phyloP scores from a whole-genome alignment of 2,329 filamentous ascomycete species.

The Cladophialophora immunda region DNA sequence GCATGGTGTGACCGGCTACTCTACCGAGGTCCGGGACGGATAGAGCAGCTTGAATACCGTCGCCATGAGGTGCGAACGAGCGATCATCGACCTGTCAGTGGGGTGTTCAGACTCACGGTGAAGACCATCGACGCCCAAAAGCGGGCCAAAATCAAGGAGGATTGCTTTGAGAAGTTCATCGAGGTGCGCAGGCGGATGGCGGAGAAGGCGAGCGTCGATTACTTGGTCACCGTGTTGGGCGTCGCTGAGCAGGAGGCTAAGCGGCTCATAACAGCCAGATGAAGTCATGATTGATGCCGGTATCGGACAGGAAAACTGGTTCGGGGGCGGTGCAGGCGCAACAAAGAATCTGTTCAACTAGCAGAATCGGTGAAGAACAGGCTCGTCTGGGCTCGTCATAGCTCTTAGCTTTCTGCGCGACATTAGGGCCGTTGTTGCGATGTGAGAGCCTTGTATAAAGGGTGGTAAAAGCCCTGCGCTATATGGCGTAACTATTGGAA shows the following conservation, averaged over 20 bases:
- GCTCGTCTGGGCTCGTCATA: not conserved
- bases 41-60: constrained; percentile 87
- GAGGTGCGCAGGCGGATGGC: constrained; percentile 56
- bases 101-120: constrained; percentile 79
- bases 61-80: constrained; percentile 90
- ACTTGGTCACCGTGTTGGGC: constrained; percentile 34
- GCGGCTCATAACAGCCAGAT: constrained; percentile 23
- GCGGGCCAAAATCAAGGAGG: constrained; percentile 73
- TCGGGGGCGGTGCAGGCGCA: not conserved
- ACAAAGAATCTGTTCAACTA: not conserved
- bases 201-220: constrained; percentile 36
- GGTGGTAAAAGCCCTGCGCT: not conserved
- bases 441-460: not conserved
- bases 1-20: constrained; percentile 96
- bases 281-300: constrained; percentile 17
- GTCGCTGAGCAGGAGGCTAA: constrained; percentile 31
- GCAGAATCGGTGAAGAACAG: not conserved
- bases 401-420: not conserved
- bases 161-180: constrained; percentile 78
- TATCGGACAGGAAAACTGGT: constrained; percentile 1
- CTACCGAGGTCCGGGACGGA: constrained; percentile 80
- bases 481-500: not conserved
- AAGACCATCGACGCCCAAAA: constrained; percentile 79
- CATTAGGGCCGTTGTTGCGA: not conserved
- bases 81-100: constrained; percentile 92